Conservation (phyloP, 2,329 filamentous ascomycete genomes). For the Sphaerostilbella broomeana region DNA sequence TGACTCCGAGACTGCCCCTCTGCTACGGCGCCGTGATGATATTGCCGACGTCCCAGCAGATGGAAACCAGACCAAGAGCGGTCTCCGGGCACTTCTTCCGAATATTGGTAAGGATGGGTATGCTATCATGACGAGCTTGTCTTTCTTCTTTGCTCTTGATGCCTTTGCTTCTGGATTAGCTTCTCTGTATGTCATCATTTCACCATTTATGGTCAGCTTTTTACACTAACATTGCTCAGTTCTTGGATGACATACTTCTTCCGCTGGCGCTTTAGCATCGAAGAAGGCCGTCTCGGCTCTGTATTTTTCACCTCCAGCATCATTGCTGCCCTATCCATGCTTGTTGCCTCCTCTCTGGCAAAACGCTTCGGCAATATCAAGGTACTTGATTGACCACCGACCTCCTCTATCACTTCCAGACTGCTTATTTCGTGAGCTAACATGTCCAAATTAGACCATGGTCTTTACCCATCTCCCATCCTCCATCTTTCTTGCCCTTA, state of each 20-base stretch:
- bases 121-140: slow-evolving; percentile 52
- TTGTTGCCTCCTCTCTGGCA: slow-evolving; percentile 48
- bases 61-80: not conserved
- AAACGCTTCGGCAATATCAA: slow-evolving; percentile 57
- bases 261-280: slow-evolving; percentile 39
- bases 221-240: slow-evolving; percentile 34
- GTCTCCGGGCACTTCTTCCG: slow-evolving; percentile 36
- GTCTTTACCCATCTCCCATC: slow-evolving; percentile 69
- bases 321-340: slow-evolving; percentile 44
- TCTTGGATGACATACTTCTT: slow-evolving; percentile 55
- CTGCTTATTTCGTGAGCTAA: not conserved
- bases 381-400: slow-evolving; percentile 34
- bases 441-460: slow-evolving; percentile 49
- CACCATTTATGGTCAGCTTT: slow-evolving; percentile 13
- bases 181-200: slow-evolving; percentile 42
- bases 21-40: slow-evolving; percentile 16
- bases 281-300: slow-evolving; percentile 44
- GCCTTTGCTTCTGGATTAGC: slow-evolving; percentile 65
- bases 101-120: slow-evolving; percentile 51
- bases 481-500: slow-evolving; percentile 55
- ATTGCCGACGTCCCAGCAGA: slow-evolving; percentile 8
- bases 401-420: slow-evolving; percentile 15
- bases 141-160: slow-evolving; percentile 61
- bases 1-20: slow-evolving; percentile 21
- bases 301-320: slow-evolving; percentile 50